A percentile compares a stretch with the other conserved stretches of the same genome.
Evolutionary conservation across 495 filamentous ascomycete genomes (phyloP).

Genomic region (Trichoderma virens): DNA sequence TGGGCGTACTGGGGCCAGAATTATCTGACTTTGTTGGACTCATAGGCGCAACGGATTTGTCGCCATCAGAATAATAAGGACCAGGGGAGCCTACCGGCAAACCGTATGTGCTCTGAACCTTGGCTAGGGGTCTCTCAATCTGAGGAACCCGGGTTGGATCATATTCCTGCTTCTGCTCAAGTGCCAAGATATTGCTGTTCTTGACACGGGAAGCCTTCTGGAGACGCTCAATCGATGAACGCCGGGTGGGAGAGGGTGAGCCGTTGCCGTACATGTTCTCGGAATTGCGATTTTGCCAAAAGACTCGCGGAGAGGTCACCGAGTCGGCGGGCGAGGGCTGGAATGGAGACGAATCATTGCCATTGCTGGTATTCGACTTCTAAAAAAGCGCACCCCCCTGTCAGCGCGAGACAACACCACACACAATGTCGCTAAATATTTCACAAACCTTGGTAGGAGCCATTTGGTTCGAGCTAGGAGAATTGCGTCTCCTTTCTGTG

Average conservation of each 20-base stretch:
- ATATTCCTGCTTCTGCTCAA: constrained; percentile 82
- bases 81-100: constrained; percentile 40
- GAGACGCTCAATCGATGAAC: constrained; percentile 85
- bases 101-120: constrained; percentile 55
- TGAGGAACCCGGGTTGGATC: constrained; percentile 69
- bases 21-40: constrained; percentile 29
- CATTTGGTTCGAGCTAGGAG: constrained; percentile 65
- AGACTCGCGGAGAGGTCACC: constrained; percentile 65
- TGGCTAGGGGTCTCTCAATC: constrained; percentile 70
- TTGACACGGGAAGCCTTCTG: constrained; percentile 91
- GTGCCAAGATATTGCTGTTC: constrained; percentile 91
- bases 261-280: constrained; percentile 60
- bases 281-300: constrained; percentile 72
- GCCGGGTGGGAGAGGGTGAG: constrained; percentile 60
- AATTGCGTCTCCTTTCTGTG: constrained; percentile 57
- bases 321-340: constrained; percentile 61
- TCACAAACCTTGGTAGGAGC: constrained; percentile 46
- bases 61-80: constrained; percentile 38
- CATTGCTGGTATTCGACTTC: constrained; percentile 49
- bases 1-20: constrained; percentile 22
- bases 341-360: constrained; percentile 64
- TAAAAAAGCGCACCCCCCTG: constrained; percentile 15
- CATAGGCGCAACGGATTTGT: constrained; percentile 38
- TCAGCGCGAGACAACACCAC: constrained; percentile 8
- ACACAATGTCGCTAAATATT: constrained; percentile 8